A percentile compares a stretch with the other conserved stretches of the same genome.
Conservation (phyloP, 768 basidiomycete species). For the Naganishia friedmannii region DNA sequence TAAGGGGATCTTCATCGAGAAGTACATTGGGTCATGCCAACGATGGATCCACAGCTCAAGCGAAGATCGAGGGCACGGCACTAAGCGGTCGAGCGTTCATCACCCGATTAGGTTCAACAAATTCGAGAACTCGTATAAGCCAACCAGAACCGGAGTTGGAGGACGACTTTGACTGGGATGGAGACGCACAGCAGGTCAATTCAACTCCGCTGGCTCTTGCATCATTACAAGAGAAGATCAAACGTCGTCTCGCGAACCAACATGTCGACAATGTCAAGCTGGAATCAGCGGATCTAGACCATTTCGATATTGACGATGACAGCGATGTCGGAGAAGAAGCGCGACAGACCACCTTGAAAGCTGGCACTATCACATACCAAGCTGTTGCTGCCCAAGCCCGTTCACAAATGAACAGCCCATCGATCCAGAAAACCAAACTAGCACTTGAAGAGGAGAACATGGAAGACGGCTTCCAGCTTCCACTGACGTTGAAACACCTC, state of each 20-base stretch:
- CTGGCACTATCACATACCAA: constrained; percentile 44
- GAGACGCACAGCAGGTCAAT: neutral
- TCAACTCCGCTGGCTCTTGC: constrained; percentile 16
- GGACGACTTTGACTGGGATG: constrained; percentile 30
- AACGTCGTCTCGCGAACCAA: neutral
- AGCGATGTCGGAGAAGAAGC: constrained; percentile 34
- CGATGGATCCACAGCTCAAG: constrained; percentile 4
- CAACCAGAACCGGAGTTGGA: constrained; percentile 16
- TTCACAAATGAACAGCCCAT: neutral
- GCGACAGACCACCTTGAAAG: constrained; percentile 46
- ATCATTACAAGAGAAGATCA: constrained; percentile 11
- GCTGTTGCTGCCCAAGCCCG: constrained; percentile 30
- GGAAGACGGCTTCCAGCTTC: constrained; percentile 45
- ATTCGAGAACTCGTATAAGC: neutral
- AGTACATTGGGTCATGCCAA: neutral
- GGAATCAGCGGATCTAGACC: constrained; percentile 34
- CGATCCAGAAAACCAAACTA: neutral
- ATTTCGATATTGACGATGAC: constrained; percentile 41
- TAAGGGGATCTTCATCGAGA: neutral
- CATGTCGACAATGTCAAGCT: neutral
- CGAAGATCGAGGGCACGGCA: constrained; percentile 9
- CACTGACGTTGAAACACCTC: constrained; percentile 45
- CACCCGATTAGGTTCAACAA: constrained; percentile 12
- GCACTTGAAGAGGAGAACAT: constrained; percentile 34
- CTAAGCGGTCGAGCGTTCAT: constrained; percentile 18